A percentile compares a stretch with the other conserved stretches of the same genome.
Evolutionary conservation across 2,329 filamentous ascomycete species (phyloP).

Genomic region (Cordyceps militaris): DNA sequence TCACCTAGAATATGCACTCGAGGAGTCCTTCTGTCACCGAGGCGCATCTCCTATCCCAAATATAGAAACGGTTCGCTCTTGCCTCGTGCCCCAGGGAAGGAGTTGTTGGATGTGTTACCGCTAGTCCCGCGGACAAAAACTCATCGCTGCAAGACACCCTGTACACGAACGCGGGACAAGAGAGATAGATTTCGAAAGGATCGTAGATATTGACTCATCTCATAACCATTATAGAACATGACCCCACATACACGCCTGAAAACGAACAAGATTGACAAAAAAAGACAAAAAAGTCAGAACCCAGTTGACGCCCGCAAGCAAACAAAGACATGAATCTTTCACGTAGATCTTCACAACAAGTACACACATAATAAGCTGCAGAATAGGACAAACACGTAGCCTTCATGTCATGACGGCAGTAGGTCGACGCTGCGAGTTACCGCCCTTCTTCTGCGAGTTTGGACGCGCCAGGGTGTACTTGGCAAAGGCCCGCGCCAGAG

Average conservation of each 20-base stretch:
- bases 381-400: neutral
- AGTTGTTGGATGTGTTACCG: no score
- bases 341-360: neutral
- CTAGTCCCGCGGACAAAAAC: neutral
- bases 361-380: neutral
- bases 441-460: conserved; percentile 24
- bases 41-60: neutral
- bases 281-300: neutral
- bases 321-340: neutral
- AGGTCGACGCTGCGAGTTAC: conserved; percentile 17
- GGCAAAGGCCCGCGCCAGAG: conserved; percentile 85
- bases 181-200: neutral
- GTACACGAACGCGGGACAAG: neutral
- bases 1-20: neutral
- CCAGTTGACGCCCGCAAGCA: neutral
- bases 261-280: neutral
- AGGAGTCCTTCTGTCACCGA: neutral
- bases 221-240: neutral
- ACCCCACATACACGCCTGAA: neutral
- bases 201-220: neutral
- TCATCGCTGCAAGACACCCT: neutral
- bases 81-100: neutral
- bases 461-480: conserved; percentile 70
- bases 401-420: conserved; percentile 24
- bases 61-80: neutral